phyloP scores from a whole-genome alignment of 116 monocot species.

The Cymodocea nodosa region DNA sequence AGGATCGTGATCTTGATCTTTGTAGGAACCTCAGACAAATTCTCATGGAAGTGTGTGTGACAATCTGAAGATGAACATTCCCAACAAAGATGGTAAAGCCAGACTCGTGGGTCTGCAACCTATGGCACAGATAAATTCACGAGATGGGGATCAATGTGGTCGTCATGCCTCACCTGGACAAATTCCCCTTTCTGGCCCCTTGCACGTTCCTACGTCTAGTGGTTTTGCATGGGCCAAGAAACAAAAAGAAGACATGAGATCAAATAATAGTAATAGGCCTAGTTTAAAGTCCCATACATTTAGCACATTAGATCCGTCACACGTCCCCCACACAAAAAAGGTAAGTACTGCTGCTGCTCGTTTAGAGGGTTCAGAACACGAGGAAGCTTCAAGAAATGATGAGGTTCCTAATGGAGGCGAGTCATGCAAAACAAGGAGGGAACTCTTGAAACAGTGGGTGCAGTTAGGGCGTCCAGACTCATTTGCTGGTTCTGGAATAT shows the following conservation, averaged over 20 bases:
- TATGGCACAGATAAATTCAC: conserved; percentile 25
- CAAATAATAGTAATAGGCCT: conserved; percentile 18
- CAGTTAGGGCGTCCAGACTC: conserved; percentile 28
- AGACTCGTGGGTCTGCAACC: conserved; percentile 47
- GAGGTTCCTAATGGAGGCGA: conserved; percentile 5
- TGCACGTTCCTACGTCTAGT: conserved; percentile 56
- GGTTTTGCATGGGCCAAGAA: conserved; percentile 85
- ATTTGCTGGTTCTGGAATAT: conserved; percentile 17
- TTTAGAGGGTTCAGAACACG: not conserved
- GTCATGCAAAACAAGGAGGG: conserved; percentile 17
- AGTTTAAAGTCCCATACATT: conserved; percentile 26
- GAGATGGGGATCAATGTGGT: conserved; percentile 13
- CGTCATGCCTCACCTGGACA: conserved; percentile 25
- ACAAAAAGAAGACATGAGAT: conserved; percentile 28
- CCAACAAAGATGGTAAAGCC: conserved; percentile 23
- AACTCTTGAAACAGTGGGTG: conserved; percentile 36
- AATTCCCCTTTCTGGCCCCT: conserved; percentile 55
- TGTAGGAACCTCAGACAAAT: conserved; percentile 27
- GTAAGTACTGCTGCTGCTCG: conserved; percentile 4
- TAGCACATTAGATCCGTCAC: conserved; percentile 9
- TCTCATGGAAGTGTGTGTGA: conserved; percentile 10
- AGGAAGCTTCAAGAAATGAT: not conserved
- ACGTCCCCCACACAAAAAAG: conserved; percentile 9
- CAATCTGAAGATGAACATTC: conserved; percentile 16
- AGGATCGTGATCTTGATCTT: not conserved